A percentile compares a stretch with the other conserved stretches of the same genome.
phyloP scores from a whole-genome alignment of 805 yeast species.

The Phaffomyces antillensis region DNA sequence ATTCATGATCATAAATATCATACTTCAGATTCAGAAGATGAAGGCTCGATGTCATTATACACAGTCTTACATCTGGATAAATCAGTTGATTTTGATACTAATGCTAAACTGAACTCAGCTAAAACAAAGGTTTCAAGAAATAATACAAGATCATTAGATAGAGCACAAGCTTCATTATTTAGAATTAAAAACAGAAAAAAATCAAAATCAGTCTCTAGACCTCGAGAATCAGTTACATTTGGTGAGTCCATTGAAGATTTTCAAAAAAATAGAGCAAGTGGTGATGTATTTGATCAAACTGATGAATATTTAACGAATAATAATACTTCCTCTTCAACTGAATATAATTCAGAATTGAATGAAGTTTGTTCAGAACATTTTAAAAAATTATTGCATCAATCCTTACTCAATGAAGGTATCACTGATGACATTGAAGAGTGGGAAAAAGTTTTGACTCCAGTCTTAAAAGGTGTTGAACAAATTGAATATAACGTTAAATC shows the following conservation, averaged over 20 bases:
- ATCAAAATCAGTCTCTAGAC: conserved; percentile 25
- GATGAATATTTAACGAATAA: neutral
- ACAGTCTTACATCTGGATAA: conserved; percentile 40
- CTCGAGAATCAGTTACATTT: conserved; percentile 9
- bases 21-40: conserved; percentile 42
- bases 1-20: conserved; percentile 1
- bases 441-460: conserved; percentile 44
- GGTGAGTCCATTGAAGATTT: neutral
- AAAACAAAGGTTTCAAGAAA: conserved; percentile 26
- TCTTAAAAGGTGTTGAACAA: conserved; percentile 47
- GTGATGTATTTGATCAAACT: neutral
- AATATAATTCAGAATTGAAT: conserved; percentile 23
- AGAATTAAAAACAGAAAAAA: conserved; percentile 54
- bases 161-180: conserved; percentile 59
- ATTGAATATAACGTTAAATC: conserved; percentile 53
- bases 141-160: conserved; percentile 42
- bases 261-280: neutral
- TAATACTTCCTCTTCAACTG: neutral
- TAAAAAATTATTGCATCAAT: conserved; percentile 47
- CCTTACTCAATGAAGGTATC: conserved; percentile 54
- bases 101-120: conserved; percentile 19
- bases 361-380: conserved; percentile 37
- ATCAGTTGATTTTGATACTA: conserved; percentile 23
- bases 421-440: conserved; percentile 46
- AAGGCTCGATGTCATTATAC: conserved; percentile 60